These are phyloP conservation scores for Coemansia sp. DNA, from an alignment of 192 early-diverging fungal species.

Conservation along the genomic window DNA sequence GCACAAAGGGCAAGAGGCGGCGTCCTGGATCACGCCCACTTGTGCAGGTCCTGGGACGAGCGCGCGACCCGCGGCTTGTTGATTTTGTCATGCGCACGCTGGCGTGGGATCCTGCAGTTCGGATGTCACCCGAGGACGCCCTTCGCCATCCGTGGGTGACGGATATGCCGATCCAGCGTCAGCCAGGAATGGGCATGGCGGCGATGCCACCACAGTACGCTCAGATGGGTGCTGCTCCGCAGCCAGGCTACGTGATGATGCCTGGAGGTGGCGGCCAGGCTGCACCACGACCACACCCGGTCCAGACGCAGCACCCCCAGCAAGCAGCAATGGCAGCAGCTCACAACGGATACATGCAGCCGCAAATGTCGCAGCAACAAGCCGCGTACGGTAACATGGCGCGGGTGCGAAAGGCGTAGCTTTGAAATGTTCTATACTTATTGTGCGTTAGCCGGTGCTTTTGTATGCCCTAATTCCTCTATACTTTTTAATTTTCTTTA, in stretches of 20 bases:
- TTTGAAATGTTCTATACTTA: neutral
- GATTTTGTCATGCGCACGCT: conserved; percentile 85
- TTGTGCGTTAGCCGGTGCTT: neutral
- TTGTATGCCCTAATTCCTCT: neutral
- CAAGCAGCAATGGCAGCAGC: conserved; percentile 17
- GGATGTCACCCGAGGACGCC: conserved; percentile 85
- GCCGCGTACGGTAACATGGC: conserved; percentile 41
- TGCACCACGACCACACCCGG: conserved; percentile 24
- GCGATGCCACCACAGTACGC: conserved; percentile 8
- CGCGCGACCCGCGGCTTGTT: conserved; percentile 75
- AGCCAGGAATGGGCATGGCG: conserved; percentile 19
- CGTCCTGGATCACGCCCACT: conserved; percentile 77
- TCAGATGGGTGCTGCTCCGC: conserved; percentile 26
- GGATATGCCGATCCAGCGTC: conserved; percentile 55
- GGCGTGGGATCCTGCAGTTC: conserved; percentile 84
- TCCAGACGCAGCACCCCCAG: conserved; percentile 14
- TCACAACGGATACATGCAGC: conserved; percentile 22
- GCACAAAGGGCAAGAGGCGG: conserved; percentile 88
- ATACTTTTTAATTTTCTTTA: neutral
- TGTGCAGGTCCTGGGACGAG: conserved; percentile 64
- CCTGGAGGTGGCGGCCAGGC: conserved; percentile 13
- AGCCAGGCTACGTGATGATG: conserved; percentile 42
- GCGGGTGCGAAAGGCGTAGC: conserved; percentile 40
- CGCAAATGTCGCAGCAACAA: conserved; percentile 26
- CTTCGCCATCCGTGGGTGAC: conserved; percentile 82